phyloP scores from a whole-genome alignment of 139 green algal species.

The Picochlorum sp. region DNA sequence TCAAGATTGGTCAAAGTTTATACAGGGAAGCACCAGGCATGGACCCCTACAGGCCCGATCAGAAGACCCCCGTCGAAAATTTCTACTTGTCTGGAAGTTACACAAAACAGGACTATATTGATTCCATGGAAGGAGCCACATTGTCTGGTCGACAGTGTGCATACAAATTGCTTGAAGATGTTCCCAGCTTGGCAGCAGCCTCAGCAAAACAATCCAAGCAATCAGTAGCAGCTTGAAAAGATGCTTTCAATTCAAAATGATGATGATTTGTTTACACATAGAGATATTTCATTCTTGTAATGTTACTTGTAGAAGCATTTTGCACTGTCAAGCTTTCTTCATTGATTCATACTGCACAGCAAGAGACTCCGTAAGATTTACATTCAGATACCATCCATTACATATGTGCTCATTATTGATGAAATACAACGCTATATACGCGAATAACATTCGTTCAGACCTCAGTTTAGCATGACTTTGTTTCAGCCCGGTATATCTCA shows the following conservation, averaged over 20 bases:
- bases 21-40: constrained; percentile 83
- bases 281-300: too few species aligned
- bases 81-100: constrained; percentile 93
- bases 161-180: constrained; percentile 37
- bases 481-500: not conserved
- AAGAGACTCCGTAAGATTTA: too few species aligned
- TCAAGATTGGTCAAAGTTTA: constrained; percentile 90
- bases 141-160: constrained; percentile 63
- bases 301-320: too few species aligned
- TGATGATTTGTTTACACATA: too few species aligned
- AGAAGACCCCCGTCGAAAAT: constrained; percentile 74
- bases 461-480: not conserved
- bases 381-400: not conserved
- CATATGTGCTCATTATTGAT: not conserved
- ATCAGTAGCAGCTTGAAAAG: too few species aligned
- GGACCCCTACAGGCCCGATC: constrained; percentile 78
- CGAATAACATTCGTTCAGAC: not conserved
- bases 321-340: too few species aligned
- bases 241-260: too few species aligned
- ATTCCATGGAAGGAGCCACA: constrained; percentile 96
- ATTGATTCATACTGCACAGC: too few species aligned
- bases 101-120: constrained; percentile 97
- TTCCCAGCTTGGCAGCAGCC: constrained; percentile 7
- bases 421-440: too few species aligned
- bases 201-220: not conserved